Conservation (phyloP, 2,329 filamentous ascomycete genomes). For the Endoconidiophora laricicola region DNA sequence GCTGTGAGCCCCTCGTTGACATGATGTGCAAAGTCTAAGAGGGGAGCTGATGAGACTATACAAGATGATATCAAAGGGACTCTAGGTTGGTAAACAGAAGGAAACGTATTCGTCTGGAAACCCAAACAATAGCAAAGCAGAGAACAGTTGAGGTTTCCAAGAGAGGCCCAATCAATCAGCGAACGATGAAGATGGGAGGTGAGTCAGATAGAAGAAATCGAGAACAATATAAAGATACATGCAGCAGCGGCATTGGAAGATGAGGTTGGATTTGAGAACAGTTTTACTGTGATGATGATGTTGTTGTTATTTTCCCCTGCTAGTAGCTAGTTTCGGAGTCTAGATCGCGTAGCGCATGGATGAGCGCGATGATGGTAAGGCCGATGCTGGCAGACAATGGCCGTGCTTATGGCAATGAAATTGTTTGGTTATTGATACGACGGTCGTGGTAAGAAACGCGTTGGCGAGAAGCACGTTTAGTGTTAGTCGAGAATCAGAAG, state of each 20-base stretch:
- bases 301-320: too few relatives aligned
- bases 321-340: too few relatives aligned
- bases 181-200: not conserved
- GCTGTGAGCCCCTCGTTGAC: conserved; percentile 15
- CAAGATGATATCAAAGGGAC: not conserved
- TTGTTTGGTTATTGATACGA: too few relatives aligned
- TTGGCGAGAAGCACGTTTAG: too few relatives aligned
- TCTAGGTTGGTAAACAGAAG: not conserved
- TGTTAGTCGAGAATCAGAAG: too few relatives aligned
- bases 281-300: too few relatives aligned
- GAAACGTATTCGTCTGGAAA: not conserved
- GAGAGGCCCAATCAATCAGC: not conserved
- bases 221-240: conserved; percentile 4
- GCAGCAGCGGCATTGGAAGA: not conserved
- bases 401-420: too few relatives aligned
- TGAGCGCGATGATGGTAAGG: too few relatives aligned
- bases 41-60: not conserved
- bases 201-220: not conserved
- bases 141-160: not conserved
- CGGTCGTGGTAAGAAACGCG: too few relatives aligned
- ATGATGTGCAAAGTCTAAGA: conserved; percentile 1
- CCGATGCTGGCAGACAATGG: too few relatives aligned
- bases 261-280: too few relatives aligned
- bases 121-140: not conserved
- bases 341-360: too few relatives aligned